These are phyloP conservation scores for Helicocarpus griseus DNA, from an alignment of 2,329 filamentous ascomycete species.

Conservation along the genomic window DNA sequence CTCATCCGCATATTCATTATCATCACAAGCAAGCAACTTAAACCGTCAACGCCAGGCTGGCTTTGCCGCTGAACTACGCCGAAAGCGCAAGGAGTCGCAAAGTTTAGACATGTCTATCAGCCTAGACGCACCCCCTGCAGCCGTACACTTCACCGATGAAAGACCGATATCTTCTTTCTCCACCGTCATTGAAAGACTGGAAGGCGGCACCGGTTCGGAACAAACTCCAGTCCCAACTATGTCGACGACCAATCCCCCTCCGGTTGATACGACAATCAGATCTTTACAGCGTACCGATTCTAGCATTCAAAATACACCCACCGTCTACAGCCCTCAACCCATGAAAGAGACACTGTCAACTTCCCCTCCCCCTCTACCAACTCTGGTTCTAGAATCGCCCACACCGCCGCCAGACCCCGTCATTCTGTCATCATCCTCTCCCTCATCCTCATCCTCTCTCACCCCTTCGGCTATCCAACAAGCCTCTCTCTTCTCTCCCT, in stretches of 20 bases:
- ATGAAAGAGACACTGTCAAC: background rate
- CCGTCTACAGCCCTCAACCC: background rate
- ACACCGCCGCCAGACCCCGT: background rate
- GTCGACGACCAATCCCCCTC: background rate
- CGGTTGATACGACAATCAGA: background rate
- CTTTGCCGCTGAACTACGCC: constrained; percentile 26
- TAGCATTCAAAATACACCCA: background rate
- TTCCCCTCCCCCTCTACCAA: background rate
- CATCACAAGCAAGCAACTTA: constrained; percentile 7
- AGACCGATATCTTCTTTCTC: constrained; percentile 32
- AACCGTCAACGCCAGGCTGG: constrained; percentile 22
- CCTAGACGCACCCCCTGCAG: constrained; percentile 7
- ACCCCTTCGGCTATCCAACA: too few relatives aligned
- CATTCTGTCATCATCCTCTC: background rate
- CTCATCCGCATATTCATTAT: constrained; percentile 2
- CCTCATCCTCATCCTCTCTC: too few relatives aligned
- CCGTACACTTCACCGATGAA: constrained; percentile 22
- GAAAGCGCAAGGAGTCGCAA: constrained; percentile 15
- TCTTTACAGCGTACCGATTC: background rate
- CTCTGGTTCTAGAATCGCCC: background rate
- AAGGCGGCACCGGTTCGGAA: constrained; percentile 10
- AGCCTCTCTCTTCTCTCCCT: background rate
- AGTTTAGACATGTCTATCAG: constrained; percentile 2
- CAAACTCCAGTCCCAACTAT: background rate
- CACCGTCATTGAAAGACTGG: constrained; percentile 26